Evolutionary conservation across 371 early-diverging fungal species (phyloP), one percentile per base, ranked within the genome.

Genomic region (Nematocida sp.): DNA sequence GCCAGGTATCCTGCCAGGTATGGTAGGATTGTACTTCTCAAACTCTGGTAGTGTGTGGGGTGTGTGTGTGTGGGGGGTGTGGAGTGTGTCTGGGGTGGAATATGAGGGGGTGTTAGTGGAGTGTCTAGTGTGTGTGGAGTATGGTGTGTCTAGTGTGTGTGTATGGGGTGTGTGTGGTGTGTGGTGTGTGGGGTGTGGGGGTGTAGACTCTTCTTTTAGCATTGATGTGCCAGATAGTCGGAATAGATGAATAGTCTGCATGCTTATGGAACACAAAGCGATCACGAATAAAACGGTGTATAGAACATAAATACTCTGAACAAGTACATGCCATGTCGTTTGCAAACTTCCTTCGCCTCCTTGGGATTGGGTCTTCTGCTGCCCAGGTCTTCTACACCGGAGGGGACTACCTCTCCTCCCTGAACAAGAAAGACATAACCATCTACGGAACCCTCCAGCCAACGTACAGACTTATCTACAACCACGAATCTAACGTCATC

Each of bases 391-490:
- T 23, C 13, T 70, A 70, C 32, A 23, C 74, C 5, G 60, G 60
- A 31, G 62, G 37, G n/a, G 46, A 70, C 74, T 70, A 70, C 37
- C 11, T 70, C 4, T 19, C 31, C 8, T 45, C 37, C 38, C 51
- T 57, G 11, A 21, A 57, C n/a, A 46, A 34, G 8, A 70, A 70
- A 57, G 74, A 70, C 17, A 60, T 70, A 3, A 45, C 60, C 13
- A 58, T 70, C 15, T 70, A 70, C 45, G 60, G 60, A 50, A 70
- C 74, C 15, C 32, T 40, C 15, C 74, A 70, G 27, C 62, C 74
- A 32, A 70, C 74, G 27, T 70, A 70, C 29, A 17, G 74, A 11
- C 48, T 70, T 17, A 31, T 53, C n/a, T 70, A 70, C 46, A 60
- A 70, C 29, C 43, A 70, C 46, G 40, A 57, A 41, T 36, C 32